A percentile compares a stretch with the other conserved stretches of the same genome.
These are phyloP conservation scores for Aspergillus unguis DNA, from an alignment of 2,329 filamentous ascomycete species.

Conservation along the genomic window DNA sequence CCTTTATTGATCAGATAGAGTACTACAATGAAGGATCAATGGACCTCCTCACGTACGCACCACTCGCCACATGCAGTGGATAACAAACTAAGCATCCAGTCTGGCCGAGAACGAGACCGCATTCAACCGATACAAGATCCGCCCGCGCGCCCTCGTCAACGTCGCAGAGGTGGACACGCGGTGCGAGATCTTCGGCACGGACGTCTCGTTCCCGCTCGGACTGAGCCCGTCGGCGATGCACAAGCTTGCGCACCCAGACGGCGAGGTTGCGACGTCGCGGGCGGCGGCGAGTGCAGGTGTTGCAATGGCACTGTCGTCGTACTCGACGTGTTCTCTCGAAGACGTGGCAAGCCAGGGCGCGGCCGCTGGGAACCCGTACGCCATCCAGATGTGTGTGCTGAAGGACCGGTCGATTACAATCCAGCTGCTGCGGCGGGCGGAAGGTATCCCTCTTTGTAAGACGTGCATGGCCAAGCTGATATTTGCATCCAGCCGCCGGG, in stretches of 20 bases:
- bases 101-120: slow-evolving; percentile 52
- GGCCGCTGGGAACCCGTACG: not conserved
- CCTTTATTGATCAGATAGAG: slow-evolving; percentile 28
- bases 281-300: not conserved
- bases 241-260: not conserved
- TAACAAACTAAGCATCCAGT: slow-evolving; percentile 7
- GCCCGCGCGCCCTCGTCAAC: slow-evolving; percentile 42
- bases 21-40: slow-evolving; percentile 57
- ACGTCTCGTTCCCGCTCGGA: slow-evolving; percentile 48
- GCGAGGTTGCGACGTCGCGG: not conserved
- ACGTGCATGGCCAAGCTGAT: not conserved
- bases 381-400: slow-evolving; percentile 3
- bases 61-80: too few relatives aligned
- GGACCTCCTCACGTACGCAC: slow-evolving; percentile 45
- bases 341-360: not conserved
- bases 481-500: slow-evolving; percentile 2
- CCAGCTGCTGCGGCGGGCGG: slow-evolving; percentile 1
- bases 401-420: not conserved
- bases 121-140: slow-evolving; percentile 47
- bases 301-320: not conserved
- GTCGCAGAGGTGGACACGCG: slow-evolving; percentile 41
- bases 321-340: not conserved
- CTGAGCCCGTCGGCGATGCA: slow-evolving; percentile 48
- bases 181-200: slow-evolving; percentile 41
- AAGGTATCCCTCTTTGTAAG: not conserved